phyloP scores from a whole-genome alignment of 2,329 filamentous ascomycete genomes.

The Periconia digitata region DNA sequence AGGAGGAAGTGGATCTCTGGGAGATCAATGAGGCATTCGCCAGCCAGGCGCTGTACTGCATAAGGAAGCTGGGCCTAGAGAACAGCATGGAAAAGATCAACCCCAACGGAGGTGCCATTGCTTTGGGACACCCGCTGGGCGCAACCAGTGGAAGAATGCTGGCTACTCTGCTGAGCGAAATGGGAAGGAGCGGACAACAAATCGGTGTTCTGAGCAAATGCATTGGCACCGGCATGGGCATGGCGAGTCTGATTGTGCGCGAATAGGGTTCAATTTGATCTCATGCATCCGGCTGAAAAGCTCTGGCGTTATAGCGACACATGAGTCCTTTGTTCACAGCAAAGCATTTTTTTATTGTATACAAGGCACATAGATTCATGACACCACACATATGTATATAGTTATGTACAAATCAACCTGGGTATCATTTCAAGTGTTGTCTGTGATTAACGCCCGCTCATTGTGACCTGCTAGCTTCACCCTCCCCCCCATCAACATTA shows the following conservation, averaged over 20 bases:
- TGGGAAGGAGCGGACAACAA: slow-evolving; percentile 68
- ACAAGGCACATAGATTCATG: too few species aligned
- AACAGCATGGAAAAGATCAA: slow-evolving; percentile 75
- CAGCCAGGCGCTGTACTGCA: slow-evolving; percentile 67
- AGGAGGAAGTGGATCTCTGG: slow-evolving; percentile 77
- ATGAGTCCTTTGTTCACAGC: too few species aligned
- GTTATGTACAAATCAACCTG: too few species aligned
- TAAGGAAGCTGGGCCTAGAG: slow-evolving; percentile 70
- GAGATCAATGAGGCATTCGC: slow-evolving; percentile 88
- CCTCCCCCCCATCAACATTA: too few species aligned
- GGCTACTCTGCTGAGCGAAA: slow-evolving; percentile 69
- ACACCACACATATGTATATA: too few species aligned
- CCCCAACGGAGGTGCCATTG: slow-evolving; percentile 90
- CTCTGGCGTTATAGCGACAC: too few species aligned
- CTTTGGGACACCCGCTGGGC: slow-evolving; percentile 88
- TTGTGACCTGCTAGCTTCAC: too few species aligned
- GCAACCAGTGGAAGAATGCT: slow-evolving; percentile 84
- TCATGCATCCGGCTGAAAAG: too few species aligned
- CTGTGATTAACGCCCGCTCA: too few species aligned
- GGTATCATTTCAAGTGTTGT: too few species aligned
- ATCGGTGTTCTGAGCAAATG: slow-evolving; percentile 92
- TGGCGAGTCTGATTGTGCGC: slow-evolving; percentile 55
- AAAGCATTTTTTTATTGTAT: too few species aligned
- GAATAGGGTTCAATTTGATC: slow-evolving; percentile 41
- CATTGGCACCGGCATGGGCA: slow-evolving; percentile 56